Conservation (phyloP, 2,329 filamentous ascomycete species). For the Alternaria triticimaculans region DNA sequence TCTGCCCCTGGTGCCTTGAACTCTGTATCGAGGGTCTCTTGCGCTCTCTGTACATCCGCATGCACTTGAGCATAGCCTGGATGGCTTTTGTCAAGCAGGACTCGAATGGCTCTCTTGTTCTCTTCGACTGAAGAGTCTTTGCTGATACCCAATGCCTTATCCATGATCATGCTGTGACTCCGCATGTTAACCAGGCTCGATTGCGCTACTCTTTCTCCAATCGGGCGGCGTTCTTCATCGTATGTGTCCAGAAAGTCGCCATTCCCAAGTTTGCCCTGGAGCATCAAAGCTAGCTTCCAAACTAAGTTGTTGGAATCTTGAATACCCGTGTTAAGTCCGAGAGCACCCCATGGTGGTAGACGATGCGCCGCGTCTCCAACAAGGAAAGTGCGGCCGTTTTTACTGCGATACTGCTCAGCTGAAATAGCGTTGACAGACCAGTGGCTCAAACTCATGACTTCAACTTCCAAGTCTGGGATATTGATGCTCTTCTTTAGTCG, state of each 20-base stretch:
- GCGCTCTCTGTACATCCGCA: neutral
- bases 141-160: neutral
- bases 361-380: neutral
- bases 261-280: neutral
- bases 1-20: neutral
- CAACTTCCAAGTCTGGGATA: neutral
- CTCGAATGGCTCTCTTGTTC: neutral
- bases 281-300: neutral
- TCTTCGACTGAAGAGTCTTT: neutral
- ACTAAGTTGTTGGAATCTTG: neutral
- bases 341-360: neutral
- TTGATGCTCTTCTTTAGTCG: neutral
- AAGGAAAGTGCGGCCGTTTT: neutral
- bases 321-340: neutral
- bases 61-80: neutral
- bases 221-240: neutral
- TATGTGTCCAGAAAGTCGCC: neutral
- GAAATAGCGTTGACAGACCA: neutral
- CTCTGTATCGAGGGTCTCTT: neutral
- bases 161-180: neutral
- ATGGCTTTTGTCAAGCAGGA: neutral
- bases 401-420: neutral
- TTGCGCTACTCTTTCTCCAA: neutral
- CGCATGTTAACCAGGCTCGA: neutral
- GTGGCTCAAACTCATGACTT: neutral